Percentiles rank a stretch among this genome's conserved stretches.
Evolutionary conservation across 1,284 basidiomycete genomes (phyloP).

Genomic region (Microbotryum saponariae): DNA sequence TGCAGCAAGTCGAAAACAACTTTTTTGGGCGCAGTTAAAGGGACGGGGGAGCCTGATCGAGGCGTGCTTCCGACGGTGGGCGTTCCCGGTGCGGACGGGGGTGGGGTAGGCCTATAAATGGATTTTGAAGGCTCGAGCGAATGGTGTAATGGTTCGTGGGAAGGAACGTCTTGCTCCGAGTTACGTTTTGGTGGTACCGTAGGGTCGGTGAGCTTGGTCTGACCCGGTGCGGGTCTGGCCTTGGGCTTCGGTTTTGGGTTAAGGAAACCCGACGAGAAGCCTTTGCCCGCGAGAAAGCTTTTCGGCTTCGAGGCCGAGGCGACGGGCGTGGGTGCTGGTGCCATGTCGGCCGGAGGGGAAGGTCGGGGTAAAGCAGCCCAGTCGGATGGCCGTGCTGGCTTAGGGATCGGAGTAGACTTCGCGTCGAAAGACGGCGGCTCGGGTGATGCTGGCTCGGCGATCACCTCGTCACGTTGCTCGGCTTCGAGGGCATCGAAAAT

Average conservation of each 20-base stretch:
- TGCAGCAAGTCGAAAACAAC: constrained; percentile 19
- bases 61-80: constrained; percentile 3
- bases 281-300: constrained; percentile 6
- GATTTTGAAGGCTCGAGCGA: constrained; percentile 14
- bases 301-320: not conserved
- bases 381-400: too few species aligned
- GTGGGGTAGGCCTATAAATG: constrained; percentile 18
- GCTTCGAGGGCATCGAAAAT: constrained; percentile 27
- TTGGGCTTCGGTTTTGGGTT: constrained; percentile 12
- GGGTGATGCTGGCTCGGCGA: not conserved
- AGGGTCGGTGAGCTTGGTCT: not conserved
- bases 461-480: constrained; percentile 10
- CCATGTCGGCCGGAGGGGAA: too few species aligned
- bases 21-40: not conserved
- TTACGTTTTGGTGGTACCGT: not conserved
- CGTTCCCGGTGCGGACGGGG: constrained; percentile 13
- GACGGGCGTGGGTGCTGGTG: not conserved
- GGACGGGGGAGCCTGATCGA: not conserved
- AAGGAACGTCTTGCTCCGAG: not conserved
- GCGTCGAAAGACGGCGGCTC: too few species aligned
- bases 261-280: constrained; percentile 26
- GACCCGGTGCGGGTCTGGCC: constrained; percentile 8
- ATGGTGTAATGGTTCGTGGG: constrained; percentile 9
- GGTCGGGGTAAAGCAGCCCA: not conserved
- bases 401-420: too few species aligned